Base-by-base conservation (phyloP, 768 basidiomycete species). In the Lentinula sp. region DNA sequence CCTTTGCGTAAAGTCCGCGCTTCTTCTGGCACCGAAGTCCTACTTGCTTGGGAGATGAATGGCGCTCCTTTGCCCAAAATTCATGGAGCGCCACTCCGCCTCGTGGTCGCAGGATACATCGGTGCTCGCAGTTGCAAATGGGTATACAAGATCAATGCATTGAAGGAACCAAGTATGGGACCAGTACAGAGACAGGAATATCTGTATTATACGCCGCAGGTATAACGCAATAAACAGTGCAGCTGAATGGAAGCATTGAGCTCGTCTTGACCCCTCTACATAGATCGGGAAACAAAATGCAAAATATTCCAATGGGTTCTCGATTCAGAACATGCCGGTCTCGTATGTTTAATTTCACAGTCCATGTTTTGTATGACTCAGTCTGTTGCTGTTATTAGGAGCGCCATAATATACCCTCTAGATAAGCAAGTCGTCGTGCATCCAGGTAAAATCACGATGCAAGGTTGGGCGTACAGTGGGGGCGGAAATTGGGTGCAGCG, bases 291-390 rank as follows among this genome's bases (percentile, higher is more conserved):
- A 83, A 68, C 81, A 83, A 60, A 84, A 84, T 61, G 69, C 71
- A 5, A 77, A 75, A 62, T 80, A 78, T 55, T 82, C 80, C 28
- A 81, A 79, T 65, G 82, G 82, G 4, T 84, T 84, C 66, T 81
- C 81, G 4, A 84, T 84, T 62, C 78, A 79, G 62, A 77, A 81
- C 56, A 83, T 84, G 82, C 83, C 81, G 2, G 82, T 84, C 6
- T 84, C 82, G 80, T 82, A 45, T 35, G 81, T 76, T 7, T 33
- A 15, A 15, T 0, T 50, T 41, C 5, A 46, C 59, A 28, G 28
- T 35, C 49, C 53, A 41, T 58, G 23, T 62, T 16, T 13, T 18
- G 8, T 4, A 33, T 42, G 5, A 43, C 10, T 39, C 42, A 12
- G 13, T 33, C 39, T 60, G 28, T 60, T n/a, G 41, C 18, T 43